Conservation (phyloP, 2,329 filamentous ascomycete genomes). For the Ceratocystis variospora region DNA sequence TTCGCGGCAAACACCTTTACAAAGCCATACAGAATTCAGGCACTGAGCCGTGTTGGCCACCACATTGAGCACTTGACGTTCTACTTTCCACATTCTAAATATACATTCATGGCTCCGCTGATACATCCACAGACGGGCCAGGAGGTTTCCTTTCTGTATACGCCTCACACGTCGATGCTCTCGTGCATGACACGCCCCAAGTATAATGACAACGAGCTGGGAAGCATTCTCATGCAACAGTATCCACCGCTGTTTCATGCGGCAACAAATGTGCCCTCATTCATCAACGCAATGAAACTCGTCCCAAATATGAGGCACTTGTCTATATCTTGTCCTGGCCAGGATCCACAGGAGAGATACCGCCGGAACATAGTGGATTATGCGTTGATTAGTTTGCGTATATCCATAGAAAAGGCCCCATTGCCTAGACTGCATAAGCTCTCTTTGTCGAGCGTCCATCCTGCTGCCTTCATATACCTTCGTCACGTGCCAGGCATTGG, state of each 20-base stretch:
- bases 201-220: constrained; percentile 67
- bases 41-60: constrained; percentile 62
- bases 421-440: constrained; percentile 53
- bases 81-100: constrained; percentile 57
- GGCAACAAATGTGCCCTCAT: constrained; percentile 73
- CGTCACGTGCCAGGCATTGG: constrained; percentile 63
- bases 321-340: constrained; percentile 61
- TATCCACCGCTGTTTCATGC: constrained; percentile 84
- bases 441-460: constrained; percentile 60
- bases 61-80: constrained; percentile 70
- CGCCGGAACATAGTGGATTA: constrained; percentile 73
- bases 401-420: constrained; percentile 62
- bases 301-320: constrained; percentile 60
- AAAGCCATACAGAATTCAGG: constrained; percentile 55
- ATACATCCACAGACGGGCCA: constrained; percentile 62
- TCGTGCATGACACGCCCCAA: constrained; percentile 53
- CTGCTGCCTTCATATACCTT: constrained; percentile 62
- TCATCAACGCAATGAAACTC: constrained; percentile 58
- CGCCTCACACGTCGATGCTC: constrained; percentile 54
- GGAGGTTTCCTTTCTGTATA: constrained; percentile 71
- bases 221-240: constrained; percentile 69
- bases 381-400: constrained; percentile 72
- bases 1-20: constrained; percentile 66
- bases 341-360: constrained; percentile 54
- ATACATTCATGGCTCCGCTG: constrained; percentile 73